Base-by-base conservation (phyloP, 352 stramenopile genomes). In the Pythium oligandrum region DNA sequence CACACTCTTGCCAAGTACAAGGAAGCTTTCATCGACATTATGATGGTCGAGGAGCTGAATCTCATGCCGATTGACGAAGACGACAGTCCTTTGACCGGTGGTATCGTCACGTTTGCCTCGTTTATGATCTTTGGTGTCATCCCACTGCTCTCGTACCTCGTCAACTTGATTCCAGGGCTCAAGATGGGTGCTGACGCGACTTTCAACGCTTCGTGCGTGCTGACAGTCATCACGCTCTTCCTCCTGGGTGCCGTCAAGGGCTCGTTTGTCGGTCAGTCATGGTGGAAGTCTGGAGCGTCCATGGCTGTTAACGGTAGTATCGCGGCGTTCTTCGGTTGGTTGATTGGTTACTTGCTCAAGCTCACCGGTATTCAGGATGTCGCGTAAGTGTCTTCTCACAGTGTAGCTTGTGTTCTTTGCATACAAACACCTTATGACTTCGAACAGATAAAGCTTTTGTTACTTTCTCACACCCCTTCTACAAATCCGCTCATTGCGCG, bases 31-130 rank as follows among this genome's bases (percentile, higher is more conserved):
- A 92, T 98, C 37, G 93, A 98, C 75, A 85, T 98, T 50, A 98
- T 98, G 95, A 98, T 98, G 92, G 71, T 94, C 26, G 90, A 98
- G 58, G 95, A 98, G 70, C 83, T 98, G 47, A 88, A 97, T 53
- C 69, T 98, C 54, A 95, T 97, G 78, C 88, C 96, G 1, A 88
- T 96, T 35, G 90, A 97, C 55, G 88, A 97, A 40, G 75, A 97
- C 64, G 88, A 98, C 64, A 91, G 90, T 53, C 81, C 86, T 48
- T 57, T 88, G 33, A 86, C 55, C n/a, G 83, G 83, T 30, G 83
- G 90, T 11, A 54, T 97, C 51, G 72, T 96, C 54, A 97, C 88
- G 9, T 97, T 97, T 56, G 48, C 84, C 12, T 93, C 86, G 12
- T 97, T 97, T 59, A 89, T 96, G 64, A 9, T 87, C 2, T 96